Base-by-base conservation (phyloP, 352 stramenopile genomes). In the Phytophthora ramorum region DNA sequence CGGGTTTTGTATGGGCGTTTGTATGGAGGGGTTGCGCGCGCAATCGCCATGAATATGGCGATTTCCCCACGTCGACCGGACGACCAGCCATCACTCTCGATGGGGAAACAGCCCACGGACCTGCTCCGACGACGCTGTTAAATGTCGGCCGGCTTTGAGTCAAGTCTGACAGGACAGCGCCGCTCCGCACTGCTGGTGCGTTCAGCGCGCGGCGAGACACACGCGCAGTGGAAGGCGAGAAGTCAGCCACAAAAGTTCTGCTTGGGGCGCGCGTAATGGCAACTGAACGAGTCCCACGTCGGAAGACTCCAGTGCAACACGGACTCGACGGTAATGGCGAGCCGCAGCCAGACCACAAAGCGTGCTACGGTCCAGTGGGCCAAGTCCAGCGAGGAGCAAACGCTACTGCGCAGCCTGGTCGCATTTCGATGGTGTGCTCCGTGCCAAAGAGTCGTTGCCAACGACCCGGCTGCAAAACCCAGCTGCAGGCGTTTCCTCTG, bases 1-100 rank as follows among this genome's bases (percentile, higher is more conserved):
- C 49, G 56, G 56, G 63, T 66, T 71, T 66, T 26, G 19, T 56
- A 66, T 62, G 56, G 13, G 7, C 8, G 12, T 47, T 66, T 70
- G 54, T 65, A 69, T 65, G 62, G 34, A 13, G 47, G 19, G 19
- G 41, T 47, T 48, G 26, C 26, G 26, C 7, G 26, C 26, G 49
- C 41, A 53, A 58, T 48, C 49, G 19, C 58, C 40, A 60, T 57
- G 58, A 54, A 66, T 22, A 53, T 53, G 58, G 34, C 59, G 24
- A 34, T 66, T 66, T 53, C 40, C 5, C 5, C 6, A 19, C 16
- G n/a, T 57, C 62, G 38, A 70, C 26, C 28, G 40, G 55, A 66
- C 55, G 62, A 70, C 43, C 24, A n/a, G 19, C 40, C 5, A 7
- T 44, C 28, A 17, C 8, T 55, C 50, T 38, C 50, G 50, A 56